Percentiles rank a stretch among this genome's conserved stretches.
phyloP scores from a whole-genome alignment of 1,284 basidiomycete genomes.

The Golubevia sp. region DNA sequence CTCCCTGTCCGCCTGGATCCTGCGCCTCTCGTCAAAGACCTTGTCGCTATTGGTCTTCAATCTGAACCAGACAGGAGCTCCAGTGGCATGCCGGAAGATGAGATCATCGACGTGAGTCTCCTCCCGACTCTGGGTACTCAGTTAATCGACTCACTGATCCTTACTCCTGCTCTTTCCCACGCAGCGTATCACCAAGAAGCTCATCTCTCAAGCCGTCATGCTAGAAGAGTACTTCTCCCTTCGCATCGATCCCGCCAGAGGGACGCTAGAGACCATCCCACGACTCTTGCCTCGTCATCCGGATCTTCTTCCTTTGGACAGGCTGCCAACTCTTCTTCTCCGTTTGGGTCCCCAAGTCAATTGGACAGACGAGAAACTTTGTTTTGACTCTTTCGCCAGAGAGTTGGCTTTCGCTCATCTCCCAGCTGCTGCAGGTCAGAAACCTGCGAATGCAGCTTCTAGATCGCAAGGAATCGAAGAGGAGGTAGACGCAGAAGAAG shows the following conservation, averaged over 20 bases:
- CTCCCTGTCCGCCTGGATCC: conserved; percentile 79
- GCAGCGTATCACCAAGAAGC: conserved; percentile 43
- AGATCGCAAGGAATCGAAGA: neutral
- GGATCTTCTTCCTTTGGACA: conserved; percentile 82
- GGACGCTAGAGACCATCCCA: conserved; percentile 76
- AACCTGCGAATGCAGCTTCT: neutral
- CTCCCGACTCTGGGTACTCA: neutral
- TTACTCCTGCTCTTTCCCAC: neutral
- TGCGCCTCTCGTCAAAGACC: conserved; percentile 72
- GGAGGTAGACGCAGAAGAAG: neutral
- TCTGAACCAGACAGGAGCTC: conserved; percentile 66
- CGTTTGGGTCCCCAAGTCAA: conserved; percentile 70
- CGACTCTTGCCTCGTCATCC: conserved; percentile 81
- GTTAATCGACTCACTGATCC: neutral
- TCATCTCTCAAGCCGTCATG: conserved; percentile 75
- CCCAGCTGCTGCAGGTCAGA: neutral
- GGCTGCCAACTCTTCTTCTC: conserved; percentile 66
- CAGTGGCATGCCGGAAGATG: conserved; percentile 57
- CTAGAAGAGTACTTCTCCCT: conserved; percentile 89
- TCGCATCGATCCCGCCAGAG: conserved; percentile 65
- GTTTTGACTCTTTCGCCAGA: conserved; percentile 81
- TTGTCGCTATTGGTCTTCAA: conserved; percentile 80
- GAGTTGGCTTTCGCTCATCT: conserved; percentile 72
- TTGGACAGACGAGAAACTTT: conserved; percentile 82
- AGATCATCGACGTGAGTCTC: conserved; percentile 73